Evolutionary conservation across 768 basidiomycete genomes (phyloP), one percentile per base, ranked within the genome.

Genomic region (Trametes gibbosa): DNA sequence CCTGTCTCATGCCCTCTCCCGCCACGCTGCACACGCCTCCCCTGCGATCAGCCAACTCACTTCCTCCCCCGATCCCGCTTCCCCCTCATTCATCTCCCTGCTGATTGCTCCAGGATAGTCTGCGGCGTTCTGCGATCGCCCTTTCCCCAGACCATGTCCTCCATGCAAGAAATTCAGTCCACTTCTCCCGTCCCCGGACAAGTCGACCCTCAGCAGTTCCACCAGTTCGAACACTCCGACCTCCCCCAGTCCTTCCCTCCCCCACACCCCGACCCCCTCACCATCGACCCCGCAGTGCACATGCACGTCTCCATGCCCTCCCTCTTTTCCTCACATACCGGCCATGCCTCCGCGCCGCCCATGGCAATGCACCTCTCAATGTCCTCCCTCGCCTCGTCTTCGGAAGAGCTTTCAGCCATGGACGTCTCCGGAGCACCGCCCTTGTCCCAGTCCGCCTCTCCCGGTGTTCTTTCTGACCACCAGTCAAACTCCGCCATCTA

Each of bases 391-490:
- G 53, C 60, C 25, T 35, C 62, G 7, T 58, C 63, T n/a, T 4
- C 65, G 21, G 56, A 57, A 17, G 54, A 62, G 50, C 16, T 66
- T 25, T 49, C 57, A 35, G 53, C 62, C 9, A 70, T 72, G 68
- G 69, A 72, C 56, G 66, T 68, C 35, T 43, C 63, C 5, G 58
- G 49, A 34, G 53, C 60, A 27, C 55, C 63, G 24, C 42, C 65
- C 13, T 45, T 61, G 14, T 62, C 65, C 17, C 65, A 67, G 25
- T 56, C 67, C 42, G 66, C 75, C 17, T 63, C 75, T 5, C 71
- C 77, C 17, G 66, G 68, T 45, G 79, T 79, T 62, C 65, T 81
- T 48, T 62, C 79, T 19, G 79, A 81, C 68, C 75, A 81, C 61
- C 72, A 66, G 50, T 65, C 57, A 14, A 74, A 61, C 40, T 71